Evolutionary conservation across 257 asterid species (phyloP).

Genomic region (Sherardia arvensis): DNA sequence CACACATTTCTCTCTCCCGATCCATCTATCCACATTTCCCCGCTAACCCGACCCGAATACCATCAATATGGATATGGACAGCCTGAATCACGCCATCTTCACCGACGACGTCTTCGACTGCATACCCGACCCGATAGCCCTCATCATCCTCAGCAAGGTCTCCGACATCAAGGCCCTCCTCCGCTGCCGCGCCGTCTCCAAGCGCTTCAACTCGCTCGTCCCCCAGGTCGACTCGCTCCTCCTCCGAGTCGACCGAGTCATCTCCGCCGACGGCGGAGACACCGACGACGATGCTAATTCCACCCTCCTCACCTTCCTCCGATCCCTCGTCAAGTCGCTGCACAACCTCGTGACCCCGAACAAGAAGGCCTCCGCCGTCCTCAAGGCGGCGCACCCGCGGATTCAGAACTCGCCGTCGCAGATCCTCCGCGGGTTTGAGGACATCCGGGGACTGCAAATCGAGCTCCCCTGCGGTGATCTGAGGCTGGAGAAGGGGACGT

Average conservation of each 20-base stretch:
- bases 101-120: conserved; percentile 34
- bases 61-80: not conserved
- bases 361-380: not conserved
- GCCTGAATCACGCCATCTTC: not conserved
- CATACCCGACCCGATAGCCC: conserved; percentile 54
- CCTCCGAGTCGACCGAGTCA: conserved; percentile 61
- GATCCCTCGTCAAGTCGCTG: conserved; percentile 33
- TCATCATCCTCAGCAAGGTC: conserved; percentile 46
- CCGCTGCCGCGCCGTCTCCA: conserved; percentile 46
- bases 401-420: conserved; percentile 39
- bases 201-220: conserved; percentile 42
- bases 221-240: conserved; percentile 54
- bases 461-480: conserved; percentile 57
- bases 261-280: conserved; percentile 26
- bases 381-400: conserved; percentile 14
- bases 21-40: not conserved
- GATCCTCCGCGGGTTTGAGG: conserved; percentile 42
- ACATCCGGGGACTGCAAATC: conserved; percentile 30
- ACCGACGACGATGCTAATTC: conserved; percentile 25
- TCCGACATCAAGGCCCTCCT: conserved; percentile 49
- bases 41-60: not conserved
- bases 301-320: conserved; percentile 27
- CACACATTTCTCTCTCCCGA: not conserved
- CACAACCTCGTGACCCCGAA: conserved; percentile 26
- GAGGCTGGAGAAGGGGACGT: conserved; percentile 37